These are phyloP conservation scores for Dictyostelium capitatum DNA, from an alignment of 78 protist species.

Conservation along the genomic window DNA sequence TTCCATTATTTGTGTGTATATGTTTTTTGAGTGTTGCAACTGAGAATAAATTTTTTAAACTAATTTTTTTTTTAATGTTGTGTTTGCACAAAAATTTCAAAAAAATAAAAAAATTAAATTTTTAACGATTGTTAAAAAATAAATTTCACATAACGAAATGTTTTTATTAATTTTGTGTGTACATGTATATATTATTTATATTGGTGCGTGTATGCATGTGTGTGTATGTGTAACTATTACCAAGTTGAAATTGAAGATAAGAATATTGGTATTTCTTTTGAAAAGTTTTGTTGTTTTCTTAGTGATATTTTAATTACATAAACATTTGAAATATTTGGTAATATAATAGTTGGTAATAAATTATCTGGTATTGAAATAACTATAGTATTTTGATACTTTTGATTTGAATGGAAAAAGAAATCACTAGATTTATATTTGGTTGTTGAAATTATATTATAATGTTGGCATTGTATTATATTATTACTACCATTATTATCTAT, in stretches of 20 bases:
- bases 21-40: no score
- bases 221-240: no score
- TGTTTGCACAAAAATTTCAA: no score
- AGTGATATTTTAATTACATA: constrained; percentile 30
- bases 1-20: no score
- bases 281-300: constrained; percentile 4
- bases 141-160: no score
- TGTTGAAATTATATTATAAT: neutral
- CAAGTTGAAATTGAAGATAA: neutral
- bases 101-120: no score
- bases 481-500: neutral
- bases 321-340: constrained; percentile 32
- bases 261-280: constrained; percentile 7
- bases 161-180: no score
- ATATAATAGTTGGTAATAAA: constrained; percentile 25
- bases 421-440: constrained; percentile 24
- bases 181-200: no score
- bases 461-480: neutral
- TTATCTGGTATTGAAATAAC: constrained; percentile 24
- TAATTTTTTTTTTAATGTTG: no score
- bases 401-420: neutral
- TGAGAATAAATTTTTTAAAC: no score
- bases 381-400: constrained; percentile 12
- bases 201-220: no score
- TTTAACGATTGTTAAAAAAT: no score